phyloP scores from a whole-genome alignment of 805 yeast species.

The Ogataea populi-albae region DNA sequence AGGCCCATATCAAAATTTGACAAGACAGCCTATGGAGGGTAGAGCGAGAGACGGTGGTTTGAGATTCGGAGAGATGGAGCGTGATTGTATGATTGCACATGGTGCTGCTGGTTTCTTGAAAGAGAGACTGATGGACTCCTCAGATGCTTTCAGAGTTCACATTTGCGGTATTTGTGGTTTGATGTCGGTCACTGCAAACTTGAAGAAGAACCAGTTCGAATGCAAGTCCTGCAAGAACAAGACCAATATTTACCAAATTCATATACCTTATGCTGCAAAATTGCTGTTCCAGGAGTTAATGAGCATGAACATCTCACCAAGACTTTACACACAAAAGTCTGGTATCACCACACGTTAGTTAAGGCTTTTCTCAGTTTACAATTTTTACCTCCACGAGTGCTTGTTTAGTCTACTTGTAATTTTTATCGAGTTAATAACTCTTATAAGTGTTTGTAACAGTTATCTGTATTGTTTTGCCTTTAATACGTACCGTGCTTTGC shows the following conservation, averaged over 20 bases:
- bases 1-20: conserved; percentile 96
- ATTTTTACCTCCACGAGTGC: too few species aligned
- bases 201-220: conserved; percentile 96
- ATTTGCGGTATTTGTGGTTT: conserved; percentile 98
- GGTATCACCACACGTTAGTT: conserved; percentile 33
- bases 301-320: conserved; percentile 99
- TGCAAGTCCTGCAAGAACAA: conserved; percentile 98
- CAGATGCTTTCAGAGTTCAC: conserved; percentile 98
- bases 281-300: conserved; percentile 96
- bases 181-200: conserved; percentile 95
- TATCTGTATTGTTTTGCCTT: too few species aligned
- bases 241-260: conserved; percentile 96
- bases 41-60: conserved; percentile 99
- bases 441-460: too few species aligned
- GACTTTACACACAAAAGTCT: conserved; percentile 81
- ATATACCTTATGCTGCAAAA: conserved; percentile 98
- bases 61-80: conserved; percentile 99
- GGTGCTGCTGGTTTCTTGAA: conserved; percentile 98
- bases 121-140: conserved; percentile 98
- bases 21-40: conserved; percentile 99
- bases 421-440: too few species aligned
- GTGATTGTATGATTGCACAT: conserved; percentile 99
- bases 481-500: too few species aligned
- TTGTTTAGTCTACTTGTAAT: neutral
- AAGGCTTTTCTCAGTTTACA: too few species aligned